A percentile compares a stretch with the other conserved stretches of the same genome.
Evolutionary conservation across 1,284 basidiomycete genomes (phyloP).

Genomic region (Porogramme epimiltina): DNA sequence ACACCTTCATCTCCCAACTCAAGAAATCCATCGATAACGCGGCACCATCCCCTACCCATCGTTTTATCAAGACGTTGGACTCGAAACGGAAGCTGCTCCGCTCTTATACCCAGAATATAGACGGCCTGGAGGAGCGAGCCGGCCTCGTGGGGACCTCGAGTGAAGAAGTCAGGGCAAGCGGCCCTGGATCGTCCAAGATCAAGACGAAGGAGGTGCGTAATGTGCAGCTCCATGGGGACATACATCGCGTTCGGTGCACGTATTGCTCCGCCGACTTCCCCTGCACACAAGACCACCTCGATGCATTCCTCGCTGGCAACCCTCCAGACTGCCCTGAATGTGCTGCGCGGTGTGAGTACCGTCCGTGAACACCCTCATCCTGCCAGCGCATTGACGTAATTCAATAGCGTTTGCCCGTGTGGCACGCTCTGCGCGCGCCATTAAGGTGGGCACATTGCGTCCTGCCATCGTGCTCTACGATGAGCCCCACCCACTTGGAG

Average conservation of each 20-base stretch:
- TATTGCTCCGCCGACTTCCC: conserved; percentile 78
- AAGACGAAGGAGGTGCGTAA: conserved; percentile 75
- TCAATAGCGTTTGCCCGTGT: conserved; percentile 69
- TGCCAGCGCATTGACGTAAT: conserved; percentile 6
- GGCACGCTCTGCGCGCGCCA: conserved; percentile 79
- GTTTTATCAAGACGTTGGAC: conserved; percentile 86
- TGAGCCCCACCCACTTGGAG: conserved; percentile 85
- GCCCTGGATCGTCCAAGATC: conserved; percentile 67
- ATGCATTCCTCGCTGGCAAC: conserved; percentile 64
- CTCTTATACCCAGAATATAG: conserved; percentile 95
- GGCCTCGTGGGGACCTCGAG: conserved; percentile 73
- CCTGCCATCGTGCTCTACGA: conserved; percentile 92
- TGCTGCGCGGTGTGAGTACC: conserved; percentile 68
- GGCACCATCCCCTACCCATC: conserved; percentile 84
- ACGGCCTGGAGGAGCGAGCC: conserved; percentile 84
- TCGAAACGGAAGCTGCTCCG: conserved; percentile 83
- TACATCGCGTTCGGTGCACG: conserved; percentile 84
- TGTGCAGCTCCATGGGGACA: conserved; percentile 91
- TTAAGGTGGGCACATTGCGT: conserved; percentile 77
- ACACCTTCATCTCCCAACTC: conserved; percentile 91
- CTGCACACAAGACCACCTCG: conserved; percentile 63
- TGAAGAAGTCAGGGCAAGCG: conserved; percentile 48
- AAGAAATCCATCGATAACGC: conserved; percentile 82
- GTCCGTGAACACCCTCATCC: conserved; percentile 1
- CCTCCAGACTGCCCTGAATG: conserved; percentile 88